Conservation (phyloP, 2,329 filamentous ascomycete genomes). For the Escovopsis sp. region DNA sequence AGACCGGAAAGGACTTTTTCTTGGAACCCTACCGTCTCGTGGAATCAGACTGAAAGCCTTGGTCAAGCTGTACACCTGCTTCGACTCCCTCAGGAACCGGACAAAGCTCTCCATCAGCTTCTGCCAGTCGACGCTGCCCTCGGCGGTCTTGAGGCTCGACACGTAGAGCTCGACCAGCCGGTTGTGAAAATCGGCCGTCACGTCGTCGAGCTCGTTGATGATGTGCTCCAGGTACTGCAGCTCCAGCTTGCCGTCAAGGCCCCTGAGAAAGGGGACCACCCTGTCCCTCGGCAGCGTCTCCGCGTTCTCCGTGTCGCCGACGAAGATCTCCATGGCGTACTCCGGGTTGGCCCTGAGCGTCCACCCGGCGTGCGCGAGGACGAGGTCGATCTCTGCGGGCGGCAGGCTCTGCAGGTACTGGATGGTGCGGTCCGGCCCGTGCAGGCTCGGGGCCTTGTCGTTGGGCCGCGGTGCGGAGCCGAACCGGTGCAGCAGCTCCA, state of each 20-base stretch:
- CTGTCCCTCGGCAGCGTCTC: conserved; percentile 69
- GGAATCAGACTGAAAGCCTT: conserved; percentile 68
- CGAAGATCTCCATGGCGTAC: conserved; percentile 81
- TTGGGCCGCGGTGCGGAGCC: conserved; percentile 44
- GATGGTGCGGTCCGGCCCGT: conserved; percentile 72
- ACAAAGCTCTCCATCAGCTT: conserved; percentile 53
- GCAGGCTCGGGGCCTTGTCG: conserved; percentile 41
- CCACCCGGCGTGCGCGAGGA: conserved; percentile 87
- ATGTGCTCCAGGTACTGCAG: conserved; percentile 81
- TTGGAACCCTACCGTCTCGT: conserved; percentile 49
- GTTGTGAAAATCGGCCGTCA: conserved; percentile 78
- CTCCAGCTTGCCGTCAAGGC: conserved; percentile 56
- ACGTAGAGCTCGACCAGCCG: conserved; percentile 56
- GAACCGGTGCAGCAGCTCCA: conserved; percentile 71
- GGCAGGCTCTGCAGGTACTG: conserved; percentile 82
- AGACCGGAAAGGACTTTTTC: no score
- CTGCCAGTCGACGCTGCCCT: conserved; percentile 35
- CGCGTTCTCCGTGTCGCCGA: conserved; percentile 87
- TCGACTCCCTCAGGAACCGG: conserved; percentile 59
- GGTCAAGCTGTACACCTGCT: conserved; percentile 60
- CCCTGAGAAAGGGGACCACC: conserved; percentile 60
- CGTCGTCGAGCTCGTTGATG: conserved; percentile 72
- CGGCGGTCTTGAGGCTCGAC: conserved; percentile 38
- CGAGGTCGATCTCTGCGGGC: conserved; percentile 75
- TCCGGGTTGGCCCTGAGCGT: conserved; percentile 57